Base-by-base conservation (phyloP, 1,284 basidiomycete genomes). In the Tilletia caries region DNA sequence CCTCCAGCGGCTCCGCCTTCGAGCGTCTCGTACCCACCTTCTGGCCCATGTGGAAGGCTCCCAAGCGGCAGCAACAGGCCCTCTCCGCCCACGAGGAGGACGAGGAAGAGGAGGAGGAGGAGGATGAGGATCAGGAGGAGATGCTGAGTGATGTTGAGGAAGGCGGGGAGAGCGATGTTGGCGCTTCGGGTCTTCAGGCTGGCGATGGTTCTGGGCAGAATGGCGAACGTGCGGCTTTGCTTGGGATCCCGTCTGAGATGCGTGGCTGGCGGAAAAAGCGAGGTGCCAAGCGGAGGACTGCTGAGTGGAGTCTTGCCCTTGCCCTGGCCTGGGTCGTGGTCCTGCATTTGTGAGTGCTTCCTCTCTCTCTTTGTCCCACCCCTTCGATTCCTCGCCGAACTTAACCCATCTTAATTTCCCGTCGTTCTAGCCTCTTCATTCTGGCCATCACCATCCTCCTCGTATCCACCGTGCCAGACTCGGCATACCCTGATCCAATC, bases 241-340 rank as follows among this genome's bases (percentile, higher is more conserved):
- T 62, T 8, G 29, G 58, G 18, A 62, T 62, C 32, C 58, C 58
- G 29, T 25, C 58, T 18, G 58, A 62, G 58, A 62, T 62, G 58
- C 58, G 58, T 13, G 29, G 20, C 29, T 62, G 58, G 58, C 58
- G 58, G 32, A 25, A 62, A 15, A 62, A 62, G 58, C 58, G 58
- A 8, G 58, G 58, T n/a, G 27, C 73, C 33, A 76, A 73, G 68
- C 70, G 74, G 60, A 80, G 75, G 83, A 89, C 88, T 27, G 84
- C 86, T 20, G 89, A 90, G 74, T 95, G 94, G 93, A 85, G 87
- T 58, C 83, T 91, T 25, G 92, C 92, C 0, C 85, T 92, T 27
- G 85, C 88, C 0, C 87, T 95, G 8, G 88, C 91, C 0, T 91
- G 91, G 88, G 85, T 90, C 8, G 89, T 91, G 1, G 83, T 86